These are phyloP conservation scores for Ceratobasidium sp. DNA, from an alignment of 1,284 basidiomycete species.

Conservation along the genomic window DNA sequence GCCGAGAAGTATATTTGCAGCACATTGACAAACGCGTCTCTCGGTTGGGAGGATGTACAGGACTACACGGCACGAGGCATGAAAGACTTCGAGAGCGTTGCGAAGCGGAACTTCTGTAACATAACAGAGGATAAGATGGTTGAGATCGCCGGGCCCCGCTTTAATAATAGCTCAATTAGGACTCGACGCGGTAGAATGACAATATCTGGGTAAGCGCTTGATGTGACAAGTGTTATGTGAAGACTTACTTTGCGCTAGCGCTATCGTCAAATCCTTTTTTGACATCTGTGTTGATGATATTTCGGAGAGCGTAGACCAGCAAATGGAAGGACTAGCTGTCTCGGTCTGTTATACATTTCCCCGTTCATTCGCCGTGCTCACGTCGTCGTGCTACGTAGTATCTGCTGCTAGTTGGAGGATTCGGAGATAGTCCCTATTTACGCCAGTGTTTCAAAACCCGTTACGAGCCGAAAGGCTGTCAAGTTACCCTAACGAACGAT, in stretches of 20 bases:
- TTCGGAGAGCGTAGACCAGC: slow-evolving; percentile 25
- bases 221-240: too few species aligned
- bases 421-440: slow-evolving; percentile 40
- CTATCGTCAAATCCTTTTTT: slow-evolving; percentile 32
- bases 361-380: not conserved
- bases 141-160: slow-evolving; percentile 26
- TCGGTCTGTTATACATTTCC: not conserved
- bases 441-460: slow-evolving; percentile 14
- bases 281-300: slow-evolving; percentile 35
- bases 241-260: not conserved
- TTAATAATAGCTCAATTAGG: slow-evolving; percentile 20
- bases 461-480: slow-evolving; percentile 6
- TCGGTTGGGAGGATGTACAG: slow-evolving; percentile 2
- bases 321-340: slow-evolving; percentile 11
- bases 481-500: slow-evolving; percentile 38
- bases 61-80: slow-evolving; percentile 25
- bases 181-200: slow-evolving; percentile 27
- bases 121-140: slow-evolving; percentile 5
- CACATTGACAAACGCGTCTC: slow-evolving; percentile 1
- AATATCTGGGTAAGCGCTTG: slow-evolving; percentile 8
- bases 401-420: slow-evolving; percentile 40
- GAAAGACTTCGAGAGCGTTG: slow-evolving; percentile 32
- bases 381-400: not conserved
- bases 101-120: slow-evolving; percentile 23
- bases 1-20: not conserved